Evolutionary conservation across 1,284 basidiomycete species (phyloP).

Genomic region (Fistulinella staudtii): DNA sequence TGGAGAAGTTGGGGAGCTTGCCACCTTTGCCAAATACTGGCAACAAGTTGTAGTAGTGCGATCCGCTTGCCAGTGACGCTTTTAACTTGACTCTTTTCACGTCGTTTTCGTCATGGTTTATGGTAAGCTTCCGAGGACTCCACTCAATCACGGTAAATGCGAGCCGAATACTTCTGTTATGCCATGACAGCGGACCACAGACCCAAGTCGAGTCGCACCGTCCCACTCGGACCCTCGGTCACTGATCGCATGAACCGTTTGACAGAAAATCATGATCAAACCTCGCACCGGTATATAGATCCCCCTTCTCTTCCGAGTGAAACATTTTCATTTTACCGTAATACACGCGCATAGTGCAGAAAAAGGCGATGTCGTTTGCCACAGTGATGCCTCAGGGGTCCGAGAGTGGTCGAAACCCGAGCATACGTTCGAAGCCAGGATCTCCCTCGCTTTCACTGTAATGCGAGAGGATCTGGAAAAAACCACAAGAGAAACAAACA

Average conservation of each 20-base stretch:
- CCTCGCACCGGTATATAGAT: slow-evolving; percentile 21
- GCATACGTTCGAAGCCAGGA: slow-evolving; percentile 20
- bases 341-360: slow-evolving; percentile 4
- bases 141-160: not conserved
- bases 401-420: no score
- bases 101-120: slow-evolving; percentile 12
- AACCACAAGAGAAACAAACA: slow-evolving; percentile 18
- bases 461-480: slow-evolving; percentile 15
- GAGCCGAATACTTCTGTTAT: slow-evolving; percentile 6
- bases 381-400: no score
- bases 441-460: slow-evolving; percentile 17
- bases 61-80: no score
- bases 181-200: slow-evolving; percentile 9
- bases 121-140: slow-evolving; percentile 17
- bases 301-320: no score
- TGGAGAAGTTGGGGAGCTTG: slow-evolving; percentile 42
- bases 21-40: no score
- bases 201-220: slow-evolving; percentile 10
- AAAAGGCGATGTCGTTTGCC: slow-evolving; percentile 12
- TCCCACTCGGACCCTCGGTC: not conserved
- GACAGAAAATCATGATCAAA: slow-evolving; percentile 13
- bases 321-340: not conserved
- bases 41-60: no score
- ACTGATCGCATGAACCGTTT: not conserved
- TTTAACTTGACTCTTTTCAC: not conserved